These are phyloP conservation scores for Ceratobasidium sp. DNA, from an alignment of 1,284 basidiomycete genomes.

Conservation along the genomic window DNA sequence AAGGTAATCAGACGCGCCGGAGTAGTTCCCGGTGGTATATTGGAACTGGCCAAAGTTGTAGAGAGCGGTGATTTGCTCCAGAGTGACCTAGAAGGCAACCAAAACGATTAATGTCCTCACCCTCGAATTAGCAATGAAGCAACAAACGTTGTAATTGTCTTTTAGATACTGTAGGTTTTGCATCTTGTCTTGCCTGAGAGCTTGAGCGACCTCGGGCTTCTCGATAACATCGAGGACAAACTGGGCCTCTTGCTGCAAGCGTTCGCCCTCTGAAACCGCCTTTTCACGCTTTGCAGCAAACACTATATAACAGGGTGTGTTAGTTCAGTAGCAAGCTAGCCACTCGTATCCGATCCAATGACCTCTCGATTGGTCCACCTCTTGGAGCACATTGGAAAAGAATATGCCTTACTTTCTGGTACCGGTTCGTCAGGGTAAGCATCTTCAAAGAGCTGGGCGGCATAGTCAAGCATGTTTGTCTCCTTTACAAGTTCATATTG, in stretches of 20 bases:
- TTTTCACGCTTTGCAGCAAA: conserved; percentile 84
- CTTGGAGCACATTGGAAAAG: background rate
- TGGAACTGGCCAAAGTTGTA: conserved; percentile 99
- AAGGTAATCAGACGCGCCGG: conserved; percentile 95
- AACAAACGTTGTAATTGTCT: conserved; percentile 87
- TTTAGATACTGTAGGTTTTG: conserved; percentile 96
- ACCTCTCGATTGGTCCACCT: background rate
- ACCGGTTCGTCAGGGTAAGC: conserved; percentile 76
- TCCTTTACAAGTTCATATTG: conserved; percentile 98
- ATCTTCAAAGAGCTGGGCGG: conserved; percentile 82
- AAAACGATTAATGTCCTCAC: conserved; percentile 9
- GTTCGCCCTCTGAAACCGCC: conserved; percentile 85
- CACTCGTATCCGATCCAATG: background rate
- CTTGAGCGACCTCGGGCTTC: conserved; percentile 94
- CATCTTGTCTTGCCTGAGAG: conserved; percentile 93
- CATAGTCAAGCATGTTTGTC: conserved; percentile 97
- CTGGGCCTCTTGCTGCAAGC: conserved; percentile 88
- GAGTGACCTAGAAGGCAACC: conserved; percentile 74
- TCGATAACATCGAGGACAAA: conserved; percentile 96
- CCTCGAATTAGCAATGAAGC: conserved; percentile 43
- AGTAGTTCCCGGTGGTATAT: conserved; percentile 97
- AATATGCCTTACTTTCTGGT: conserved; percentile 67
- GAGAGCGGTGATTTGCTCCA: conserved; percentile 94
- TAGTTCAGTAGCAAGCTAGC: background rate
- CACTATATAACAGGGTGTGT: conserved; percentile 63